phyloP scores from a whole-genome alignment of 257 asterid species.

The Solanum gandarillasii region DNA sequence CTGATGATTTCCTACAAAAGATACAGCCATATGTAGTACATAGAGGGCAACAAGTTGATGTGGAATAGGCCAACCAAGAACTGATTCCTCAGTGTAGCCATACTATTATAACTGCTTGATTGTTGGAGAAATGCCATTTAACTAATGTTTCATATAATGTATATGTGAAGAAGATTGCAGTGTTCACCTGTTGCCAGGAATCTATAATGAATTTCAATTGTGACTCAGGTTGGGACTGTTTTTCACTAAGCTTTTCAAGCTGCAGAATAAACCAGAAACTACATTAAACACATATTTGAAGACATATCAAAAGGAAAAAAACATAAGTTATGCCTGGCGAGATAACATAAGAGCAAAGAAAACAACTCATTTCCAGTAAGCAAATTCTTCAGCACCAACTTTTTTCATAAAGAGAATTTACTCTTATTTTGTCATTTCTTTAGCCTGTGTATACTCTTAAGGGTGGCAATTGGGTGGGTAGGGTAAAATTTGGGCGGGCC shows the following conservation, averaged over 20 bases:
- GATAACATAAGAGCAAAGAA: not conserved
- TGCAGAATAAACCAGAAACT: constrained; percentile 17
- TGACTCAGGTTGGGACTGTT: constrained; percentile 79
- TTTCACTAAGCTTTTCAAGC: constrained; percentile 91
- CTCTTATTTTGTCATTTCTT: not conserved
- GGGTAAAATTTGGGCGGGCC: not conserved
- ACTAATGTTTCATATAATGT: not conserved
- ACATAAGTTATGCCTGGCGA: not conserved
- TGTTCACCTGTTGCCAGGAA: constrained; percentile 92
- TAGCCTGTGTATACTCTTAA: not conserved
- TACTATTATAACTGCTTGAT: not conserved
- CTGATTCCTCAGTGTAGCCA: not conserved
- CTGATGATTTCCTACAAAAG: not conserved
- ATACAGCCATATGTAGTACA: not conserved
- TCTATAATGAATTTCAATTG: constrained; percentile 79
- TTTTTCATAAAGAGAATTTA: not conserved
- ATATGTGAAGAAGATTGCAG: not conserved
- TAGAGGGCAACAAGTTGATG: not conserved
- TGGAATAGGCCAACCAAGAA: not conserved
- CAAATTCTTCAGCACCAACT: not conserved
- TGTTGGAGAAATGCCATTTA: not conserved
- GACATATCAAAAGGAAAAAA: not conserved
- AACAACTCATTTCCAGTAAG: not conserved
- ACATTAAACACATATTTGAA: not conserved
- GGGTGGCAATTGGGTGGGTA: not conserved